A percentile compares a stretch with the other conserved stretches of the same genome.
Conservation (phyloP, 2,329 filamentous ascomycete species). For the Bipolaris cookei region DNA sequence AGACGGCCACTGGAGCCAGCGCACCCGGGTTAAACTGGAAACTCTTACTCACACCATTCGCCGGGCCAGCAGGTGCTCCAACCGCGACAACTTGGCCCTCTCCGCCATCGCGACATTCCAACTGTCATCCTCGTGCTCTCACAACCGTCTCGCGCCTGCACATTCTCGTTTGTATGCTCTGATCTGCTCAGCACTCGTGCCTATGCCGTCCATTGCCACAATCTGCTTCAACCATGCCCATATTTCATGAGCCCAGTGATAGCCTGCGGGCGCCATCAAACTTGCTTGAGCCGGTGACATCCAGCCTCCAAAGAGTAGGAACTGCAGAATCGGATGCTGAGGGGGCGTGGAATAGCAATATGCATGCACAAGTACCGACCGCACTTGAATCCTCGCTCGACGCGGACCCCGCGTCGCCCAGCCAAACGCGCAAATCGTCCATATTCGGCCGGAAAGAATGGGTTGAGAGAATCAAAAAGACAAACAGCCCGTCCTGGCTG, state of each 20-base stretch:
- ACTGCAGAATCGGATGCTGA: conserved; percentile 15
- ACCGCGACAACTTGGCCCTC: conserved; percentile 35
- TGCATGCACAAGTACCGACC: conserved; percentile 13
- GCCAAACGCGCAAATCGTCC: conserved; percentile 31
- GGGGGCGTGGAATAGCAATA: conserved; percentile 12
- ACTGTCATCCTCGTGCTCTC: conserved; percentile 31
- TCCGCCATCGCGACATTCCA: conserved; percentile 27
- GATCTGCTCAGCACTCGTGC: conserved; percentile 18
- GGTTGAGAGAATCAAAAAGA: conserved; percentile 83
- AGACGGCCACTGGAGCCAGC: conserved; percentile 44
- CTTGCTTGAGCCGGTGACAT: conserved; percentile 23
- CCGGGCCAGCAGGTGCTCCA: conserved; percentile 43
- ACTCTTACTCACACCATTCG: conserved; percentile 38
- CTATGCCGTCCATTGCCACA: conserved; percentile 34
- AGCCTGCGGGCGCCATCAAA: conserved; percentile 30
- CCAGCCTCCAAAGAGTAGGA: conserved; percentile 26
- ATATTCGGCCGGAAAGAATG: conserved; percentile 72
- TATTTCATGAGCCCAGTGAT: conserved; percentile 49
- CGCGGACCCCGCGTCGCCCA: conserved; percentile 26
- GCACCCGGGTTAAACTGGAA: conserved; percentile 35
- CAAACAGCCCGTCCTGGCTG: conserved; percentile 77
- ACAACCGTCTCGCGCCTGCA: conserved; percentile 13
- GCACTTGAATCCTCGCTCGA: conserved; percentile 9
- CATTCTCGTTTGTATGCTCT: conserved; percentile 17
- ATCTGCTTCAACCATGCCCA: conserved; percentile 43